Evolutionary conservation across 306 rosid genomes (phyloP), one percentile per base, ranked within the genome.

Genomic region (Sicyos baderoa): DNA sequence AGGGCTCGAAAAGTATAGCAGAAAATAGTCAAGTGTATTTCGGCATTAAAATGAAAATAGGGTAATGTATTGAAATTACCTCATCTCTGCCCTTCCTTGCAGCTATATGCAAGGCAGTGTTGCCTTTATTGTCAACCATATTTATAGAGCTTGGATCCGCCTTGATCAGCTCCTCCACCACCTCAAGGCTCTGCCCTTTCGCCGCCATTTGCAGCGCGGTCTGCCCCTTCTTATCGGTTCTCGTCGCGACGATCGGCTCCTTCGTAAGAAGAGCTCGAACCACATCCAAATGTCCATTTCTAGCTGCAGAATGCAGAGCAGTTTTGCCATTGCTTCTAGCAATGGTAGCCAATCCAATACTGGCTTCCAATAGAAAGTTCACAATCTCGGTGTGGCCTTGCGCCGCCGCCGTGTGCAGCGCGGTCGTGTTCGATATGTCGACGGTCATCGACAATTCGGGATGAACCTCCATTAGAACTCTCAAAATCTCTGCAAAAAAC

Each of bases 151-250:
- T 73, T 4, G 96, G 89, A 74, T 82, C 96, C 7, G 79, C 85
- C 74, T 63, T 85, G 11, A 86, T 84, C 82, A 94, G 76, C 82
- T 68, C 86, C 68, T 83, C 88, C 56, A 86, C 97, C 54, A 90
- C 89, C 79, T 84, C 90, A 58, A 85, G 78, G 21, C 75, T 84
- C 81, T 86, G 97, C 21, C 99, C 99, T 78, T 94, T 94, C 29
- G 76, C 97, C 1, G 99, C 97, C 99, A 90, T 94, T 81, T 90
- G 97, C 66, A 94, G 96, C 12, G 99, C 96, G 3, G 99, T 88
- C 75, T 94, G 99, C 9, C 99, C 95, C 79, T 94, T 94, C 82
- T 90, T 90, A 78, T 94, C 99, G 0, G 78, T 79, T 19, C 99
- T 57, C 0, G 81, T 79, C 13, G 88, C 79, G 35, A 82, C 75